These are phyloP conservation scores for Thalia dealbata DNA, from an alignment of 176 grass and related monocot genomes.

Conservation along the genomic window DNA sequence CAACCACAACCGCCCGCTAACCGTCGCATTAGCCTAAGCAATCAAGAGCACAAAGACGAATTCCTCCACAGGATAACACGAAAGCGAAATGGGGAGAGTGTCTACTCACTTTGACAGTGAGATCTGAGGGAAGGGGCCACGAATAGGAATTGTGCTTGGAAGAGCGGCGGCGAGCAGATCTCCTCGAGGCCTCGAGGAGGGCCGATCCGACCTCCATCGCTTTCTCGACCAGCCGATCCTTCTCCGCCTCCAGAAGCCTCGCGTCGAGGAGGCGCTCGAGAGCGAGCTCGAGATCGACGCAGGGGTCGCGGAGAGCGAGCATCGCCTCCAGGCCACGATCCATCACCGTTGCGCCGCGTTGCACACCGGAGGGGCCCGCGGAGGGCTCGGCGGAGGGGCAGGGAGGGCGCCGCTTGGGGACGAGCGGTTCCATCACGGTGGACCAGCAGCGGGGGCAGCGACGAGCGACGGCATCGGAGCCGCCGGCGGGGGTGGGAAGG, in stretches of 20 bases:
- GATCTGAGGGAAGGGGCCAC: slow-evolving; percentile 32
- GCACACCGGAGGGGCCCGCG: not conserved
- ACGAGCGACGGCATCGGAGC: not conserved
- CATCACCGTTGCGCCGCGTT: not conserved
- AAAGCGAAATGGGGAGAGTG: not conserved
- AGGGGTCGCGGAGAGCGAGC: slow-evolving; percentile 19
- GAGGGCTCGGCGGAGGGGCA: not conserved
- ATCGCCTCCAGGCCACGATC: slow-evolving; percentile 16
- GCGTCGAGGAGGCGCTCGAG: slow-evolving; percentile 30
- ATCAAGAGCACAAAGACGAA: not conserved
- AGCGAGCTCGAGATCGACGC: slow-evolving; percentile 26
- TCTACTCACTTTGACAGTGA: slow-evolving; percentile 26
- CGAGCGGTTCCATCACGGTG: not conserved
- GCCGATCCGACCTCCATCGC: slow-evolving; percentile 23
- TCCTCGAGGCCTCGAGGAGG: slow-evolving; percentile 26
- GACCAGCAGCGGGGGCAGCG: not conserved
- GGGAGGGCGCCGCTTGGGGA: not conserved
- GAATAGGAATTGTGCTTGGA: slow-evolving; percentile 23
- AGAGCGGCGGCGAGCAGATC: slow-evolving; percentile 22
- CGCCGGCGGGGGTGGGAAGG: too few relatives aligned
- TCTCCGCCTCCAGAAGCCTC: slow-evolving; percentile 15
- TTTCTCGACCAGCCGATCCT: slow-evolving; percentile 17
- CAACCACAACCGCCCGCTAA: not conserved
- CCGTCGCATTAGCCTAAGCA: not conserved
- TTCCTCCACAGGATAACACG: not conserved